Percentiles rank a stretch among this genome's conserved stretches.
These are phyloP conservation scores for Peltaster fructicola DNA, from an alignment of 2,329 filamentous ascomycete genomes.

Conservation along the genomic window DNA sequence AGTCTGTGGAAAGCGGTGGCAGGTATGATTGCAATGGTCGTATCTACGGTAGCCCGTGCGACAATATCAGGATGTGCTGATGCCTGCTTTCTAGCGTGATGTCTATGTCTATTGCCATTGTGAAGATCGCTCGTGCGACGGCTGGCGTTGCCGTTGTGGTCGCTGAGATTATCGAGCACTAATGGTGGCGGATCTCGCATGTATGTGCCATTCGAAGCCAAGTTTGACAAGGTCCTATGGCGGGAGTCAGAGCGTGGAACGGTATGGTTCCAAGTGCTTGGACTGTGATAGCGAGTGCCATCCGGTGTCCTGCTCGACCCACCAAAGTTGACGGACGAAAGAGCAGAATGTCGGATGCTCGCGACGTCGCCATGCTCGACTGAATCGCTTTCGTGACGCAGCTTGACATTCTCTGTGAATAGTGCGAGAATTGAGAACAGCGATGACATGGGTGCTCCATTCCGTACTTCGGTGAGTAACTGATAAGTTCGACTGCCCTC, in stretches of 20 bases:
- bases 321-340: no score
- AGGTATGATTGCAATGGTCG: constrained; percentile 94
- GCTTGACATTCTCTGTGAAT: constrained; percentile 84
- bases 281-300: constrained; percentile 10
- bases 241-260: constrained; percentile 10
- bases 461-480: constrained; percentile 88
- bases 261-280: constrained; percentile 8
- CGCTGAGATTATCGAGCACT: constrained; percentile 12
- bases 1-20: constrained; percentile 86
- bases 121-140: constrained; percentile 12
- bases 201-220: constrained; percentile 3
- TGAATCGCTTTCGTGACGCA: constrained; percentile 50
- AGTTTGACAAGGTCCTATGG: constrained; percentile 9
- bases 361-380: no score
- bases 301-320: no score
- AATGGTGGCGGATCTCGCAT: constrained; percentile 15
- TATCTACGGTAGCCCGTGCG: constrained; percentile 87
- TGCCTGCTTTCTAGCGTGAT: constrained; percentile 30
- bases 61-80: constrained; percentile 95
- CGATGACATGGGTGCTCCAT: constrained; percentile 95
- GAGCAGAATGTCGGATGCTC: no score
- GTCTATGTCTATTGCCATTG: constrained; percentile 5
- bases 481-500: constrained; percentile 74
- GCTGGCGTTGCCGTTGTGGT: constrained; percentile 10
- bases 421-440: constrained; percentile 92